These are phyloP conservation scores for Zymoseptoria crescenta DNA, from an alignment of 2,329 filamentous ascomycete species.

Conservation along the genomic window DNA sequence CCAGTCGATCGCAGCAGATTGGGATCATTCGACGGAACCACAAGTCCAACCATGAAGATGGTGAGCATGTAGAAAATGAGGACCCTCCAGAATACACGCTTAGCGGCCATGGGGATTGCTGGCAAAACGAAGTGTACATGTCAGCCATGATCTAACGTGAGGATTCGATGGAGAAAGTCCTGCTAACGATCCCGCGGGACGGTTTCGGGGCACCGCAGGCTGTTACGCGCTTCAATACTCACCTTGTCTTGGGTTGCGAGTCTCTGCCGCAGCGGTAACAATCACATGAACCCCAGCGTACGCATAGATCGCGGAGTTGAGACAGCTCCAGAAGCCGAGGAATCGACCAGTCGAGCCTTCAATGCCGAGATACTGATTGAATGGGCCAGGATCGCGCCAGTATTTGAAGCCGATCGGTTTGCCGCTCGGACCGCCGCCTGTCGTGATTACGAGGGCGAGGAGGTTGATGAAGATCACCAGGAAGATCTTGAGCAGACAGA, in stretches of 20 bases:
- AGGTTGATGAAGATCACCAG: slow-evolving; percentile 18
- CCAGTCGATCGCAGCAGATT: slow-evolving; percentile 26
- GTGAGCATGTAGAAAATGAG: slow-evolving; percentile 27
- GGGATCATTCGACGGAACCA: slow-evolving; percentile 23
- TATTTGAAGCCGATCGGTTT: slow-evolving; percentile 13
- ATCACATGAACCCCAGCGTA: slow-evolving; percentile 56
- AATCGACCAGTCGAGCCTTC: slow-evolving; percentile 11
- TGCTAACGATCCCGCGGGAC: neutral
- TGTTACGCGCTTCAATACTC: neutral
- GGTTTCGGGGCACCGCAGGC: neutral
- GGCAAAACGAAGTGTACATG: slow-evolving; percentile 17
- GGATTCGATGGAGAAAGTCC: too few relatives aligned
- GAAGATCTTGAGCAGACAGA: slow-evolving; percentile 16
- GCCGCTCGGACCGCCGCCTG: slow-evolving; percentile 12
- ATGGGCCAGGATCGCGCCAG: slow-evolving; percentile 12
- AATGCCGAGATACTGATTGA: slow-evolving; percentile 13
- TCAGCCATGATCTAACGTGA: too few relatives aligned
- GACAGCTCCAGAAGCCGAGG: slow-evolving; percentile 12
- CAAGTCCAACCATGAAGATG: slow-evolving; percentile 22
- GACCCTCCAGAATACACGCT: slow-evolving; percentile 29
- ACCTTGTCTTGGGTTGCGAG: slow-evolving; percentile 11
- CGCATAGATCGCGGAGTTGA: slow-evolving; percentile 28
- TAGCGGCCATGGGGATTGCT: slow-evolving; percentile 28
- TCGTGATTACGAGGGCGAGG: slow-evolving; percentile 16
- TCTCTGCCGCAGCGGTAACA: slow-evolving; percentile 48